These are phyloP conservation scores for Inga oerstediana DNA, from an alignment of 306 rosid genomes.

Conservation along the genomic window DNA sequence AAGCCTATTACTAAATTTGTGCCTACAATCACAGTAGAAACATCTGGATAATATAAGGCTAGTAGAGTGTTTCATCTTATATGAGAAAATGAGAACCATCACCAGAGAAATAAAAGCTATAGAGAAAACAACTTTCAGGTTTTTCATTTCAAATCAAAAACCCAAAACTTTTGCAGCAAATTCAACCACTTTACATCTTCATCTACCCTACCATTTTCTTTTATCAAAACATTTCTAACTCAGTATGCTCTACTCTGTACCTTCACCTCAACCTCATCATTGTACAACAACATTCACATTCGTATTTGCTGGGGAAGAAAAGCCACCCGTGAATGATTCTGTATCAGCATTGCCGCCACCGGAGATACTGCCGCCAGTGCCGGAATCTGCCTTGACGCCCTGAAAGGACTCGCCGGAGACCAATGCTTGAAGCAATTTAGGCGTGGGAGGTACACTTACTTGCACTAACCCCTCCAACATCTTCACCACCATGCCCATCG, in stretches of 20 bases:
- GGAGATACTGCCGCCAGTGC: conserved; percentile 43
- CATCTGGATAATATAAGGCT: neutral
- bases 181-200: conserved; percentile 35
- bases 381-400: conserved; percentile 57
- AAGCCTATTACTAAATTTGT: neutral
- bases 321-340: conserved; percentile 52
- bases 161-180: conserved; percentile 27
- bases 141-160: conserved; percentile 21
- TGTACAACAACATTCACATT: conserved; percentile 42
- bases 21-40: neutral
- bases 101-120: conserved; percentile 17
- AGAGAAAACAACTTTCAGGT: neutral
- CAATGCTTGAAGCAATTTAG: conserved; percentile 78
- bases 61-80: conserved; percentile 18
- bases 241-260: conserved; percentile 28
- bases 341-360: conserved; percentile 53
- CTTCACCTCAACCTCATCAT: conserved; percentile 30
- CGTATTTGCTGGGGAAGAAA: conserved; percentile 47
- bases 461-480: conserved; percentile 80
- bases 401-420: conserved; percentile 77
- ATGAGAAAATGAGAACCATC: neutral
- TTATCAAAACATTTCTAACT: conserved; percentile 16
- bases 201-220: conserved; percentile 21
- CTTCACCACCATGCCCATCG: conserved; percentile 80
- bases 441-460: conserved; percentile 67